These are phyloP conservation scores for Pichia sp. DNA, from an alignment of 1,139 yeast genomes.

Conservation along the genomic window DNA sequence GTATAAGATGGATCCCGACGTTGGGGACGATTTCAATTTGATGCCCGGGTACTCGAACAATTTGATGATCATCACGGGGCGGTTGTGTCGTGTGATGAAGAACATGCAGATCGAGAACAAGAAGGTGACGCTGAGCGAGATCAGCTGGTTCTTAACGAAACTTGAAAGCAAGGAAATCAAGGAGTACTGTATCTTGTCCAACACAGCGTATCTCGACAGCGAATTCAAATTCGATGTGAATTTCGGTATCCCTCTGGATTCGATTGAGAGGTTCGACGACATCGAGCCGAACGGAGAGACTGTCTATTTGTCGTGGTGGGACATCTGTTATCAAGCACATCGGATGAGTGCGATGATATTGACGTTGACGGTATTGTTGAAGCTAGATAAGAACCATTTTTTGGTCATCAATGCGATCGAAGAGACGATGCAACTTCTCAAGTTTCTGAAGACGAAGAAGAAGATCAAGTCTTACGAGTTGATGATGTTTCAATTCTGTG, in stretches of 20 bases:
- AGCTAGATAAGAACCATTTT: conserved; percentile 46
- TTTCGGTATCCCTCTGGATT: conserved; percentile 4
- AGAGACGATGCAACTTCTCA: conserved; percentile 41
- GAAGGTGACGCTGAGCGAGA: conserved; percentile 1
- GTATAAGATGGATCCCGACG: background rate
- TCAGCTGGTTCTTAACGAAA: conserved; percentile 1
- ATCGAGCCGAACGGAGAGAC: conserved; percentile 29
- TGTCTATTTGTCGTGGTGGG: conserved; percentile 61
- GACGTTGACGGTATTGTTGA: conserved; percentile 44
- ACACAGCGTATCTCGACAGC: conserved; percentile 6
- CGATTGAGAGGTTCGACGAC: conserved; percentile 13
- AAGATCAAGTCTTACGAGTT: conserved; percentile 25
- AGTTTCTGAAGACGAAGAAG: conserved; percentile 35
- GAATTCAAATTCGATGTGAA: conserved; percentile 22
- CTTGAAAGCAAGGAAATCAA: conserved; percentile 7
- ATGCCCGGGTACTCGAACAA: conserved; percentile 62
- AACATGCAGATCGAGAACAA: background rate
- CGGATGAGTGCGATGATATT: conserved; percentile 48
- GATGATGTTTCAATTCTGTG: conserved; percentile 63
- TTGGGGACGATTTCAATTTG: conserved; percentile 42
- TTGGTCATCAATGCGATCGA: conserved; percentile 50
- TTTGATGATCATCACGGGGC: conserved; percentile 42
- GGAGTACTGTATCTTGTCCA: conserved; percentile 1
- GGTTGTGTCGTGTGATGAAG: conserved; percentile 1
- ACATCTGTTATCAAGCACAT: conserved; percentile 59